phyloP scores from a whole-genome alignment of 2,329 filamentous ascomycete genomes.

The Pleomassaria siparia region DNA sequence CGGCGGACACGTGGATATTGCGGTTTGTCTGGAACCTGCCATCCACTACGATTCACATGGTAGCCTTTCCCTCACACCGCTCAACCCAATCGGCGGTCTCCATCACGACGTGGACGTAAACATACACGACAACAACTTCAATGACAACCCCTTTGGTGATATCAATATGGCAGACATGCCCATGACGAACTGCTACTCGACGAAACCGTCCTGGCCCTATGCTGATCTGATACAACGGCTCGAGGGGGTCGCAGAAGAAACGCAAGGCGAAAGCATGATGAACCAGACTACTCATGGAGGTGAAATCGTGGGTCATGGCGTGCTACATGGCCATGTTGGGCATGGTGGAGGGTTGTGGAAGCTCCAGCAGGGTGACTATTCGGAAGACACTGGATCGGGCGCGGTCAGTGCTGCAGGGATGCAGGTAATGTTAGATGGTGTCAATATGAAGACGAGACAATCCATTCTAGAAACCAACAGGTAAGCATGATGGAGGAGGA shows the following conservation, averaged over 20 bases:
- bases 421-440: conserved; percentile 9
- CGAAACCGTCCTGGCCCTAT: conserved; percentile 26
- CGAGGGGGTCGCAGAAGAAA: conserved; percentile 24
- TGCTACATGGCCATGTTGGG: conserved; percentile 14
- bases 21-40: conserved; percentile 37
- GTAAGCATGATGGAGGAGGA: too few species aligned
- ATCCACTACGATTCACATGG: conserved; percentile 17
- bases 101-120: conserved; percentile 13
- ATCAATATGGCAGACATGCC: background rate
- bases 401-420: conserved; percentile 6
- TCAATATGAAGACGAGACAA: conserved; percentile 11
- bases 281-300: conserved; percentile 7
- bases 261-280: background rate
- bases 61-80: conserved; percentile 3
- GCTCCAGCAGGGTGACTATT: conserved; percentile 24
- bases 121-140: too few species aligned
- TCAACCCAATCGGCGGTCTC: conserved; percentile 20
- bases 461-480: too few species aligned
- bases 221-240: conserved; percentile 21
- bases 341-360: conserved; percentile 28
- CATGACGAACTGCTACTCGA: conserved; percentile 19
- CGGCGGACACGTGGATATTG: conserved; percentile 43
- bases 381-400: conserved; percentile 26
- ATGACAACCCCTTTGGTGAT: conserved; percentile 13
- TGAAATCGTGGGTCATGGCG: conserved; percentile 12